Evolutionary conservation across 768 basidiomycete species (phyloP).

Genomic region (Saitozyma podzolica): DNA sequence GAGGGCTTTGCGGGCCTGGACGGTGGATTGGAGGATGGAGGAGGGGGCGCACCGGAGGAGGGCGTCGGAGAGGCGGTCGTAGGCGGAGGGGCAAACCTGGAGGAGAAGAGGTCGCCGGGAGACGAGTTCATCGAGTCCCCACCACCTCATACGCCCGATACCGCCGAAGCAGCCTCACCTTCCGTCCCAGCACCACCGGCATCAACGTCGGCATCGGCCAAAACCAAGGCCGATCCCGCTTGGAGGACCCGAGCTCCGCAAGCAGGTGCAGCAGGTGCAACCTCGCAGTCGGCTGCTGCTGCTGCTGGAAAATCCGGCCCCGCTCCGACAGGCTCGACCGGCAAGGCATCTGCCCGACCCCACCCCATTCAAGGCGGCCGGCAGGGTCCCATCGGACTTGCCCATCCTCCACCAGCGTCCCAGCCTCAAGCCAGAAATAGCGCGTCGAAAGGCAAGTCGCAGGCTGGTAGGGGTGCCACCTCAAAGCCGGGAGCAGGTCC

Average conservation of each 20-base stretch:
- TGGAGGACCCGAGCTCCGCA: not conserved
- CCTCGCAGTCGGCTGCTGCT: not conserved
- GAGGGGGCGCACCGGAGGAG: conserved; percentile 14
- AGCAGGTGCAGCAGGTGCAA: not conserved
- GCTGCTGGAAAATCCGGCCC: not conserved
- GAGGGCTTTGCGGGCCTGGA: not conserved
- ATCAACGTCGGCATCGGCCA: not conserved
- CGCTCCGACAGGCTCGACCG: not conserved
- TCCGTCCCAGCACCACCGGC: conserved; percentile 2
- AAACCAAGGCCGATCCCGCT: conserved; percentile 1
- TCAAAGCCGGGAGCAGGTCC: not conserved
- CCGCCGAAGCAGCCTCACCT: not conserved
- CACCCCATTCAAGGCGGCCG: conserved; percentile 32
- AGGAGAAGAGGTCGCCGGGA: too few relatives aligned
- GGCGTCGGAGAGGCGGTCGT: conserved; percentile 6
- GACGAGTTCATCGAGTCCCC: not conserved
- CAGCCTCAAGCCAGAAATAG: not conserved
- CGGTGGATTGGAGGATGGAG: not conserved
- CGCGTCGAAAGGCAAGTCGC: not conserved
- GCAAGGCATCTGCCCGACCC: not conserved
- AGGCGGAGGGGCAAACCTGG: not conserved
- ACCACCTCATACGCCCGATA: not conserved
- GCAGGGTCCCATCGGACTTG: conserved; percentile 32
- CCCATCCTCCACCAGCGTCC: conserved; percentile 25
- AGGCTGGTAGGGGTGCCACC: not conserved